Conservation (phyloP, 805 yeast genomes). For the Spathaspora boniae region DNA sequence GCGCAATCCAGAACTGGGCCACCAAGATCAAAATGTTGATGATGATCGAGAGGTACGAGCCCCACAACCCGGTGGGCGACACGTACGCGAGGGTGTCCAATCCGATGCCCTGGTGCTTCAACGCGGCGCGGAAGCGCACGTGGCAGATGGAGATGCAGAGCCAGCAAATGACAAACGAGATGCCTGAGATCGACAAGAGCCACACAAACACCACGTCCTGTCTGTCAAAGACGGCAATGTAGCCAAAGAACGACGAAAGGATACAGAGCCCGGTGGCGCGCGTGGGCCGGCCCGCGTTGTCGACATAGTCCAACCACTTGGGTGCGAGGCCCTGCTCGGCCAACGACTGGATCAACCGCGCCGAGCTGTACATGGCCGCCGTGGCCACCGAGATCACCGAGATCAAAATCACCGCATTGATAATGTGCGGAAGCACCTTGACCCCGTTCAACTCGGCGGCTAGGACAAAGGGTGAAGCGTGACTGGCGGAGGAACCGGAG, state of each 20-base stretch:
- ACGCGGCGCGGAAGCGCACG: constrained; percentile 39
- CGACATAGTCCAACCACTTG: constrained; percentile 34
- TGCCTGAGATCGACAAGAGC: constrained; percentile 27
- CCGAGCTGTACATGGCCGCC: constrained; percentile 40
- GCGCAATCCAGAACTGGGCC: constrained; percentile 44
- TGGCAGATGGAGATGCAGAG: constrained; percentile 37
- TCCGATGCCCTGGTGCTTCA: constrained; percentile 26
- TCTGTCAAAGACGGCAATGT: constrained; percentile 38
- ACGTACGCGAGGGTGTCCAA: constrained; percentile 28
- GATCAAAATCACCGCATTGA: constrained; percentile 40
- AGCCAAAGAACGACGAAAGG: constrained; percentile 33
- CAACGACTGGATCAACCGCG: constrained; percentile 40
- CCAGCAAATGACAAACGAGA: constrained; percentile 42
- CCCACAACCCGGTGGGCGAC: constrained; percentile 39
- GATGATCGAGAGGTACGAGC: constrained; percentile 32
- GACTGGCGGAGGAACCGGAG: constrained; percentile 23
- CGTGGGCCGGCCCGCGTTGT: constrained; percentile 39
- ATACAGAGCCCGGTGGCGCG: constrained; percentile 33
- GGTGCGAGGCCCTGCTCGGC: constrained; percentile 43
- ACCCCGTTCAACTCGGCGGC: constrained; percentile 39
- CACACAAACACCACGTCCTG: constrained; percentile 38
- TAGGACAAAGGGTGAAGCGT: constrained; percentile 41
- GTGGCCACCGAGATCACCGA: constrained; percentile 42
- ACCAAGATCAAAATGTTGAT: constrained; percentile 32
- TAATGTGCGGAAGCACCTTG: constrained; percentile 35